Base-by-base conservation (phyloP, 768 basidiomycete species). In the Leccinum sublutescens region DNA sequence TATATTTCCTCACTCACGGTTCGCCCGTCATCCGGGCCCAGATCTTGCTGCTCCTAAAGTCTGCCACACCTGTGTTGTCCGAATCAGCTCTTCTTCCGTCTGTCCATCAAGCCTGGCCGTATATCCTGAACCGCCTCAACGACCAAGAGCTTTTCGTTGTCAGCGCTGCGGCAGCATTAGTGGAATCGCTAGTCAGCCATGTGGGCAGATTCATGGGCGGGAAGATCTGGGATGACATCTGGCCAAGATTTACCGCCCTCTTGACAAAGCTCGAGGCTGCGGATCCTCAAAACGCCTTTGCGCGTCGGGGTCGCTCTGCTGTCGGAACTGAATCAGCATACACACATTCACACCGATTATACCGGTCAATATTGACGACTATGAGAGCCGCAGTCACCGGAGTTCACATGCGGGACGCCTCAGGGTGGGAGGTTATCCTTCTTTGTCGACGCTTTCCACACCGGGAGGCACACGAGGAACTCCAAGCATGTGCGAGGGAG, bases 31-130 rank as follows among this genome's bases (percentile, higher is more conserved):
- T 98, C 60, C 91, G 95, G 10, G 85, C 91, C 2, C 85, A 88
- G 19, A 91, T 98, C 50, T 79, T 98, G 52, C 75, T 79, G 2
- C 79, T 99, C 14, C 77, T 99, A 43, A 76, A 83, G 12, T 82
- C 85, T 1, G 86, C 95, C 2, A 84, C 91, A 4, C 83, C 89
- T 0, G 85, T 95, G 6, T 78, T 87, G 21, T 82, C 81, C 0
- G 87, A 88, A 66, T 83, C 86, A 12, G 84, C 88, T 15, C 81
- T 98, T 17, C 81, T 98, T 43, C 91, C 94, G 2, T 81, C 89
- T 5, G 83, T 98, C 36, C 91, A 98, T 72, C 82, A 83, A 21
- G 89, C 91, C 2, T 99, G 97, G 97, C 93, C 93, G n/a, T 92
- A 88, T 71, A 85, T 99, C 64, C 75, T 98, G 56, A 93, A 93